Percentiles rank a stretch among this genome's conserved stretches.
These are phyloP conservation scores for Aspergillus sparsus DNA, from an alignment of 495 filamentous ascomycete genomes.

Conservation along the genomic window DNA sequence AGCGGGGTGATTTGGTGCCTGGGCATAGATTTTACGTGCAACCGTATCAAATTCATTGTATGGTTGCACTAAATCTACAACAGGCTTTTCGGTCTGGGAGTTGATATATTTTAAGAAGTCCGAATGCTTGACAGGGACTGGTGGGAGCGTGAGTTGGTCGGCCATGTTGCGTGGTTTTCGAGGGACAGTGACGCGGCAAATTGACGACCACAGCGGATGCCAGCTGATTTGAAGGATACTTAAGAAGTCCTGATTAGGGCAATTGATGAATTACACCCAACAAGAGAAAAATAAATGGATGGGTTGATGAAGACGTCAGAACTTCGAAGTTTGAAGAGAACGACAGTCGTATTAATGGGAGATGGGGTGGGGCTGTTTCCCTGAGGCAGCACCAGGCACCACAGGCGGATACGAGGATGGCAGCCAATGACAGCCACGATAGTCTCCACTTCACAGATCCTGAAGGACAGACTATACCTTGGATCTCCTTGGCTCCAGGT, in stretches of 20 bases:
- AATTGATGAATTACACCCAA: too few relatives aligned
- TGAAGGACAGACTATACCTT: neutral
- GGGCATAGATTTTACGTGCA: conserved; percentile 70
- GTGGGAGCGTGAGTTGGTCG: conserved; percentile 3
- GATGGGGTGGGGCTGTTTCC: neutral
- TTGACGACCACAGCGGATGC: neutral
- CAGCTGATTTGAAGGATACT: neutral
- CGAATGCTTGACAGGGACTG: conserved; percentile 10
- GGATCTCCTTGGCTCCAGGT: too few relatives aligned
- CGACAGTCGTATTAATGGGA: neutral
- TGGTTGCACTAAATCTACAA: conserved; percentile 62
- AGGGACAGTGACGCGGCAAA: neutral
- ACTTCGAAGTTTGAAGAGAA: neutral
- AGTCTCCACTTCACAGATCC: neutral
- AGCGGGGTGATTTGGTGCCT: conserved; percentile 59
- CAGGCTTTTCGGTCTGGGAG: conserved; percentile 51
- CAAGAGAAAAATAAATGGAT: neutral
- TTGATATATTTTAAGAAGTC: conserved; percentile 26
- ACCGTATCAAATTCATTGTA: conserved; percentile 68
- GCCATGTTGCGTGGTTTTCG: neutral
- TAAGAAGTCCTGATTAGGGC: too few relatives aligned
- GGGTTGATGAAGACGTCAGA: neutral
- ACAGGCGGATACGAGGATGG: neutral
- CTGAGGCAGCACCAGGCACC: conserved; percentile 6
- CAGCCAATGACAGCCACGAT: neutral